These are phyloP conservation scores for Penicillium bialowiezense DNA, from an alignment of 495 filamentous ascomycete genomes.

Conservation along the genomic window DNA sequence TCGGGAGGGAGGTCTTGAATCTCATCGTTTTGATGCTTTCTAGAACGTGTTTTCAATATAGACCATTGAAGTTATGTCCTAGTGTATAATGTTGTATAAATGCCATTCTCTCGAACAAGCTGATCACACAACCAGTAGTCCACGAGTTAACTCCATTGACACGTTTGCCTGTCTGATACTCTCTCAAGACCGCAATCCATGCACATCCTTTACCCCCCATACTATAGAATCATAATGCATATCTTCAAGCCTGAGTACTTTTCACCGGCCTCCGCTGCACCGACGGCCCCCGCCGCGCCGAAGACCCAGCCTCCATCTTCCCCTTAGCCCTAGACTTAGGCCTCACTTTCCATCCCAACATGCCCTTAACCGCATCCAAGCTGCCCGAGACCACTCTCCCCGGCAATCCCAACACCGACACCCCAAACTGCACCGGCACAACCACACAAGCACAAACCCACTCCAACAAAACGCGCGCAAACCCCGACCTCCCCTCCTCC, in stretches of 20 bases:
- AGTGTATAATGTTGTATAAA: constrained; percentile 2
- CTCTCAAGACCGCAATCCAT: neutral
- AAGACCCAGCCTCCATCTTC: neutral
- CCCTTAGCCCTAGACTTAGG: constrained; percentile 15
- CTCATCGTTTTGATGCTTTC: neutral
- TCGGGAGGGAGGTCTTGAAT: constrained; percentile 30
- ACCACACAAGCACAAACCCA: constrained; percentile 30
- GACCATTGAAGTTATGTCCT: neutral
- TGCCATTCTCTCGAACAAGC: neutral
- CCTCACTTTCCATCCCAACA: constrained; percentile 1
- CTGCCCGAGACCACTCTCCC: constrained; percentile 18
- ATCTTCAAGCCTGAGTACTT: neutral
- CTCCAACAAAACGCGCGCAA: constrained; percentile 22
- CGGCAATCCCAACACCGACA: constrained; percentile 26
- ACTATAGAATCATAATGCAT: neutral
- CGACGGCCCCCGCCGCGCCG: neutral
- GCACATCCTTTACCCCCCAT: neutral
- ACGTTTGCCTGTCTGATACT: no score
- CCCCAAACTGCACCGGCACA: constrained; percentile 24
- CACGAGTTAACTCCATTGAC: no score
- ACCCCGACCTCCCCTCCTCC: constrained; percentile 16
- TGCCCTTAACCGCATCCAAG: constrained; percentile 11
- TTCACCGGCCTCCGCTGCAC: neutral
- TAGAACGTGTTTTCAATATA: neutral
- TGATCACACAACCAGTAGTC: neutral